Base-by-base conservation (phyloP, 2,329 filamentous ascomycete genomes). In the Phyllosticta ampelicida region DNA sequence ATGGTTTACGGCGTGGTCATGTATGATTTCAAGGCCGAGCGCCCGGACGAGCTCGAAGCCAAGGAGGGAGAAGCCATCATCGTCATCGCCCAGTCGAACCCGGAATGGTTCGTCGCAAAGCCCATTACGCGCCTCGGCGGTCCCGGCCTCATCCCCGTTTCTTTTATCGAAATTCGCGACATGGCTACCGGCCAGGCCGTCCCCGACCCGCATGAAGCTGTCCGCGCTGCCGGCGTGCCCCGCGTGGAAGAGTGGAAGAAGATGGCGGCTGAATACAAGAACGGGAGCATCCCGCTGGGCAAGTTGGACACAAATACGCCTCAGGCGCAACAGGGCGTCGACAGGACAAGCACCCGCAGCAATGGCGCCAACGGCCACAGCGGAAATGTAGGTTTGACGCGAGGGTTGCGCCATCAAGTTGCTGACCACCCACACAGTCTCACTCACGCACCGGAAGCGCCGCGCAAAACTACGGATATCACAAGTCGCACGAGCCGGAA, bases 231-330 rank as follows among this genome's bases (percentile, higher is more conserved):
- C 1, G 91, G 92, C 19, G 91, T 99, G 8, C 94, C 94, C 11
- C 87, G 86, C 67, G 94, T 99, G 3, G 94, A 99, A 70, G 94
- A 99, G 67, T 99, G 94, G 94, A 99, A 99, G 78, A 95, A 95
- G 75, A 96, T 96, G 90, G 91, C 94, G 0, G 92, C 92, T 58
- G 92, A 96, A 63, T 99, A 99, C 75, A 99, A 99, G 78, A 96
- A 97, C 71, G 96, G 91, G 71, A 97, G 94, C 74, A 97, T 99
- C 69, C 92, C 91, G 0, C 77, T 99, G 49, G 94, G 94, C 64
- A 95, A 92, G 73, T 92, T 95, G 64, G 89, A 92, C 66, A 67
- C 67, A 30, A 73, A 73, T 61, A 71, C 71, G 28, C 67, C 67
- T 78, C 75, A 60, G 78, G 82, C 58, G 62, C 76, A 80, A 64